phyloP scores from a whole-genome alignment of 208 protist genomes.

The Crithidia bombi region DNA sequence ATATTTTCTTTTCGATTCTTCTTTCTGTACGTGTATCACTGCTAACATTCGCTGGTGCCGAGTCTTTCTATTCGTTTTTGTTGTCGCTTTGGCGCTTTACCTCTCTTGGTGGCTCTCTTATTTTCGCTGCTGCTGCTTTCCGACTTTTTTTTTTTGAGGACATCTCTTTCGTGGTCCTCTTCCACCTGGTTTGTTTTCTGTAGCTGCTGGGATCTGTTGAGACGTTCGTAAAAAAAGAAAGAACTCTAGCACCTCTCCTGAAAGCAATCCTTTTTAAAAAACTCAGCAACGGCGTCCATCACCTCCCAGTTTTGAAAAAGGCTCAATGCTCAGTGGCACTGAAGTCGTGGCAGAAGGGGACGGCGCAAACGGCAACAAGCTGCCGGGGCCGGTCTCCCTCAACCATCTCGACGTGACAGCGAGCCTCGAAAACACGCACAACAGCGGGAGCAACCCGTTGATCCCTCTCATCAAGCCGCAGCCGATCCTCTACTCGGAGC shows the following conservation, averaged over 20 bases:
- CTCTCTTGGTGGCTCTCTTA: conserved; percentile 10
- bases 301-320: too few species aligned
- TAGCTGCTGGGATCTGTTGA: neutral
- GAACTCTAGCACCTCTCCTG: too few species aligned
- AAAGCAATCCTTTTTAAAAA: too few species aligned
- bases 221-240: too few species aligned
- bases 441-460: neutral
- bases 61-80: conserved; percentile 8
- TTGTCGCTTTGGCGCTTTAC: neutral
- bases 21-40: neutral
- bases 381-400: neutral
- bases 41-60: neutral
- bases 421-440: neutral
- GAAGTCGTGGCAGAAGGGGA: neutral
- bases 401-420: neutral
- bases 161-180: neutral
- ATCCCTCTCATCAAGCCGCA: neutral
- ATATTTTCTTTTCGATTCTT: neutral
- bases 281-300: too few species aligned
- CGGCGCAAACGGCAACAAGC: neutral
- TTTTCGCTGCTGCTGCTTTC: neutral
- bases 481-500: conserved; percentile 15
- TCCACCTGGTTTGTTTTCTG: neutral
- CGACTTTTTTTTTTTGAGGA: neutral
- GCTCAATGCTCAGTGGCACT: neutral